Evolutionary conservation across 2,329 filamentous ascomycete genomes (phyloP).

Genomic region (Nemania sp.): DNA sequence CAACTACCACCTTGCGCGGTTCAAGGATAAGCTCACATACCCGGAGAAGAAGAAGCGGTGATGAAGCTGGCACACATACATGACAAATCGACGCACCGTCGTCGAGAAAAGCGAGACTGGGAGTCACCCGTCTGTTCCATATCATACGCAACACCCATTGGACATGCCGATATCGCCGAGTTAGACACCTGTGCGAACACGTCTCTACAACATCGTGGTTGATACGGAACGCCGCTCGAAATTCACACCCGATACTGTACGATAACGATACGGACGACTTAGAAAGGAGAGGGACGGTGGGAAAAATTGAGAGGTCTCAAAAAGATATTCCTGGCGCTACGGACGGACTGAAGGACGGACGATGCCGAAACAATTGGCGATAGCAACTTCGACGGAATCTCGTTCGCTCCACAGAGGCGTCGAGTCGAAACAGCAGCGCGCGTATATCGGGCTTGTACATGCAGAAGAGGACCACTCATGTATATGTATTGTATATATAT

Average conservation of each 20-base stretch:
- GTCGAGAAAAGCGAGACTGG: neutral
- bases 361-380: neutral
- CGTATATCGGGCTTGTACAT: constrained; percentile 18
- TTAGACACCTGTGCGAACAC: neutral
- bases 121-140: neutral
- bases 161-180: neutral
- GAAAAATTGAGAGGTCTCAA: too few relatives aligned
- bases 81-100: neutral
- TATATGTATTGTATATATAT: too few relatives aligned
- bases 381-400: neutral
- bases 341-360: constrained; percentile 6
- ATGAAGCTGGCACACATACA: neutral
- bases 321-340: constrained; percentile 12
- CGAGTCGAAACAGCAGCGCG: neutral
- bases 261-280: too few relatives aligned
- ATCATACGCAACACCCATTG: neutral
- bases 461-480: neutral
- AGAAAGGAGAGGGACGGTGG: neutral
- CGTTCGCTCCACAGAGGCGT: neutral
- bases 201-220: neutral
- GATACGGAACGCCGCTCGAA: neutral
- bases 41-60: constrained; percentile 55
- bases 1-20: constrained; percentile 90
- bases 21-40: constrained; percentile 68
- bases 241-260: constrained; percentile 2